Evolutionary conservation across 768 basidiomycete species (phyloP), one percentile per base, ranked within the genome.

Genomic region (Russula lepida): DNA sequence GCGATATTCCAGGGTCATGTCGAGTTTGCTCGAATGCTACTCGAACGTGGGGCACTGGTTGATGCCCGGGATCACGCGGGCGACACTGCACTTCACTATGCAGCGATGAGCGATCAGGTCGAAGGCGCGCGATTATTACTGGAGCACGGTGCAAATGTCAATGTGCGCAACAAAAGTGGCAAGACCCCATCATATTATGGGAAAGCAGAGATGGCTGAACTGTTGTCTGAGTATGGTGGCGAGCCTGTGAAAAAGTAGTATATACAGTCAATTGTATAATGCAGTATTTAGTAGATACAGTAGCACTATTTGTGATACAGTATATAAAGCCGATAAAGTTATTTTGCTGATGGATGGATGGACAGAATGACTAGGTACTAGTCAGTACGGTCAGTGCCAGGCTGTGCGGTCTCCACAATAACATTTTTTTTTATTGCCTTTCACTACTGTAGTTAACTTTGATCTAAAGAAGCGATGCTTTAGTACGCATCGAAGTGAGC

Each of bases 11-110:
- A 3, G 3, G n/a, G 21, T 21, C n/a, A 12, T 21, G 5, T 44
- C 43, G 43, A 44, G 43, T 44, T 12, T 44, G 43, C 21, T 21
- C 43, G n/a, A 21, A 44, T 44, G 21, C 21, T 44, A 44, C 43
- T 44, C 9, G 43, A 44, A 44, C 43, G 43, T 21, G 43, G 41
- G 43, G 43, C 43, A 21, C 4, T 4, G 2, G 2, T 21, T 11
- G 12, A 21, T 44, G 43, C 9, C 11, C 21, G 4, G 3, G 5
- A 11, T 44, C 0, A 0, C 0, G 0, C 4, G 1, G n/a, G 8
- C 21, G 0, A 1, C 9, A 12, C 21, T 44, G 9, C 21, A 11
- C 43, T 44, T 11, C 21, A 23, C 21, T 2, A 11, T 3, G 43
- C n/a, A 21, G 43, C n/a, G 6, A 0, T 1, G 8, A 1, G 11